Evolutionary conservation across 108 stramenopile genomes (phyloP).

Genomic region (Nannochloropsis salina): DNA sequence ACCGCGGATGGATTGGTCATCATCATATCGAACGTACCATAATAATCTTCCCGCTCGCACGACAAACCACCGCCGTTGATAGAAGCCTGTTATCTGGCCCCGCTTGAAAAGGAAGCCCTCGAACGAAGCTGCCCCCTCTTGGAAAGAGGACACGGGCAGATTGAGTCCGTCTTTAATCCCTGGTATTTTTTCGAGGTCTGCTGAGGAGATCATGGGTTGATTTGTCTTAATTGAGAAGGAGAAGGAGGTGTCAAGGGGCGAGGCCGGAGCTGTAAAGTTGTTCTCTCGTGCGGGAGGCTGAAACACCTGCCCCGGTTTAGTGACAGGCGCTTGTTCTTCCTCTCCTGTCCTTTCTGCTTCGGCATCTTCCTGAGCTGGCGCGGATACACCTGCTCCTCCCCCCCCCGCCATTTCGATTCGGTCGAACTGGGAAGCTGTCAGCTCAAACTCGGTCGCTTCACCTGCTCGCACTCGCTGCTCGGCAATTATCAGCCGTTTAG

Average conservation of each 20-base stretch:
- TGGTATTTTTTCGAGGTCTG: not conserved
- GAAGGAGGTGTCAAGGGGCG: not conserved
- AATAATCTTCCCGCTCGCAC: not conserved
- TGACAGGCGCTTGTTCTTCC: not conserved
- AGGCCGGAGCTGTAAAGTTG: not conserved
- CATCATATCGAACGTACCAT: not conserved
- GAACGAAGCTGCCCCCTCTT: not conserved
- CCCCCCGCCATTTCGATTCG: too few species aligned
- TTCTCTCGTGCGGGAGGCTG: not conserved
- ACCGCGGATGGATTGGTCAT: not conserved
- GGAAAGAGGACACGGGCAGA: not conserved
- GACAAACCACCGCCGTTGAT: not conserved
- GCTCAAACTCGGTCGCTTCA: too few species aligned
- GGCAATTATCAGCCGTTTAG: too few species aligned
- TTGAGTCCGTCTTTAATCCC: not conserved
- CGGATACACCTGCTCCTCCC: too few species aligned
- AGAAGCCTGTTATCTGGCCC: not conserved
- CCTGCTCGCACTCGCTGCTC: too few species aligned
- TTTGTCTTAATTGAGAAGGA: not conserved
- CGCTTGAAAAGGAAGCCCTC: conserved; percentile 8
- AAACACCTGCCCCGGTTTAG: not conserved
- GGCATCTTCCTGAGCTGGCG: not conserved
- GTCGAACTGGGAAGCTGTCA: too few species aligned
- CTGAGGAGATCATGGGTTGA: not conserved
- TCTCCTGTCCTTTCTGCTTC: not conserved